Evolutionary conservation across 208 protist genomes (phyloP).

Genomic region (Leishmania mexicana): DNA sequence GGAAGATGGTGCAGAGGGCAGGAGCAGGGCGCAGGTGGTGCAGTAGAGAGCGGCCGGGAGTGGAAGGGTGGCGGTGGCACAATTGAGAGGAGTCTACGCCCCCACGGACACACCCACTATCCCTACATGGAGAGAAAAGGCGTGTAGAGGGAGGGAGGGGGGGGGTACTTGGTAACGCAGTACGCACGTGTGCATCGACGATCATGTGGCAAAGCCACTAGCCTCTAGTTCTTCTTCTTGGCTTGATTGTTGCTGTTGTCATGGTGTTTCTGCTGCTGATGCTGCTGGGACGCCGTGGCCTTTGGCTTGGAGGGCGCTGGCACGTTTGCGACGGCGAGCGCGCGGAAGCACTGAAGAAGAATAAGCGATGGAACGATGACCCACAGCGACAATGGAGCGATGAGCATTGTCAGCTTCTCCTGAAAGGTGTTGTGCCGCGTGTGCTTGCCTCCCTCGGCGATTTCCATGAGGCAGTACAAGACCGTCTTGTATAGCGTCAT

Average conservation of each 20-base stretch:
- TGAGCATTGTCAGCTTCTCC: conserved; percentile 57
- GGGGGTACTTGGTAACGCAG: not conserved
- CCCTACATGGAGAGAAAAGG: too few species aligned
- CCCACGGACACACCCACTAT: not conserved
- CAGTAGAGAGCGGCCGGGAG: not conserved
- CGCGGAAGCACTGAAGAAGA: conserved; percentile 43
- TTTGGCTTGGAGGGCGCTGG: not conserved
- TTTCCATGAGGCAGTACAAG: conserved; percentile 70
- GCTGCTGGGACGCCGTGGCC: not conserved
- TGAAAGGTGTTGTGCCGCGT: conserved; percentile 62
- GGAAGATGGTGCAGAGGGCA: not conserved
- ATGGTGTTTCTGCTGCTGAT: not conserved
- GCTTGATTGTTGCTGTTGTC: not conserved
- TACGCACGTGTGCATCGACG: not conserved
- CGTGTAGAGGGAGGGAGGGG: not conserved
- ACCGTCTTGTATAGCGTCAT: conserved; percentile 90
- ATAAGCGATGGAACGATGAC: conserved; percentile 58
- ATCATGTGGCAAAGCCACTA: not conserved
- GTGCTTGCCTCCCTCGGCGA: conserved; percentile 62
- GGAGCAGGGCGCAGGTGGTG: not conserved
- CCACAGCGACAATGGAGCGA: conserved; percentile 70
- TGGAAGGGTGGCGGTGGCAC: not conserved
- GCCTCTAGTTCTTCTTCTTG: conserved; percentile 17
- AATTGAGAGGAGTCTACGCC: not conserved
- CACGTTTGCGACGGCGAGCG: conserved; percentile 21